These are phyloP conservation scores for Tephrocybe rancida DNA, from an alignment of 768 basidiomycete species.

Conservation along the genomic window DNA sequence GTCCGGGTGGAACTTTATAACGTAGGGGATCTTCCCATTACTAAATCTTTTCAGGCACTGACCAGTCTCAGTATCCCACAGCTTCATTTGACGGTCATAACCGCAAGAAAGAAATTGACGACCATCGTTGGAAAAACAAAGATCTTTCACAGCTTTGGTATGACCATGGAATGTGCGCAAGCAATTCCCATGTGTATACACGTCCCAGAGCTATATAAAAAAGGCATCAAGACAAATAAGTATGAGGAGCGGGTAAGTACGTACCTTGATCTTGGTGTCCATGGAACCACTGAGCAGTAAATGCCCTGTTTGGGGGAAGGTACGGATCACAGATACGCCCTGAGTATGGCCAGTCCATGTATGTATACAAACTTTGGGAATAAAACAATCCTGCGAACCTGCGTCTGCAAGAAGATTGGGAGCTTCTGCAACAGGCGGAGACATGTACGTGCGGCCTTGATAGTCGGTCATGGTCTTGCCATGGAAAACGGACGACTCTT, in stretches of 20 bases:
- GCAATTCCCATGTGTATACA: slow-evolving; percentile 96
- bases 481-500: slow-evolving; percentile 95
- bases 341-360: slow-evolving; percentile 99
- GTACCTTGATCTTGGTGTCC: slow-evolving; percentile 98
- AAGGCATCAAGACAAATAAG: neutral
- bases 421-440: slow-evolving; percentile 87
- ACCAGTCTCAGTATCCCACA: slow-evolving; percentile 99
- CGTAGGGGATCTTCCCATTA: slow-evolving; percentile 97
- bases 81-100: slow-evolving; percentile 97
- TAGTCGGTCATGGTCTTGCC: slow-evolving; percentile 97
- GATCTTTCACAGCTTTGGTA: slow-evolving; percentile 93
- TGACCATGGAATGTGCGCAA: slow-evolving; percentile 97
- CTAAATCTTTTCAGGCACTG: slow-evolving; percentile 96
- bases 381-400: slow-evolving; percentile 88
- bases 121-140: slow-evolving; percentile 95
- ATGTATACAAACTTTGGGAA: slow-evolving; percentile 94
- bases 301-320: slow-evolving; percentile 93
- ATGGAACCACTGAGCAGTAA: slow-evolving; percentile 92
- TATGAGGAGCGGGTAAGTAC: slow-evolving; percentile 15
- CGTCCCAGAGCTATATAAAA: slow-evolving; percentile 84
- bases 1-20: slow-evolving; percentile 94
- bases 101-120: slow-evolving; percentile 87
- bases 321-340: slow-evolving; percentile 90
- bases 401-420: slow-evolving; percentile 79
- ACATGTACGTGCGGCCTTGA: slow-evolving; percentile 98